A percentile compares a stretch with the other conserved stretches of the same genome.
Conservation (phyloP, 2,329 filamentous ascomycete genomes). For the Fusarium oligoseptatum region DNA sequence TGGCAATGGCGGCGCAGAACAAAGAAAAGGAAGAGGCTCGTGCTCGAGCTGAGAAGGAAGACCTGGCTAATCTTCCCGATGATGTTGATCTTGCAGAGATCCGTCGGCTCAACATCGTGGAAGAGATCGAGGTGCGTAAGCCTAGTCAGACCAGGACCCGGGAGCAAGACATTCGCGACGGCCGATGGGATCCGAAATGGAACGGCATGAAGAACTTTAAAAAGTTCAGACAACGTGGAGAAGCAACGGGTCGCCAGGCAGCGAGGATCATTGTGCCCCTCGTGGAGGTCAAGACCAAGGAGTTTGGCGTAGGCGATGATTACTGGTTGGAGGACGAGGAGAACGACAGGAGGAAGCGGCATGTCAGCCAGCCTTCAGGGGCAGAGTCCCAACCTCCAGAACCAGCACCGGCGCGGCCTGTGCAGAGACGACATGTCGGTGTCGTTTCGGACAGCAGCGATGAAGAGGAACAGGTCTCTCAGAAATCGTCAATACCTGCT, state of each 20-base stretch:
- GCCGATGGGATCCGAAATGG: constrained; percentile 88
- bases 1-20: constrained; percentile 73
- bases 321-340: constrained; percentile 77
- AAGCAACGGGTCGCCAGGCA: constrained; percentile 56
- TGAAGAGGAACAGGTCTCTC: constrained; percentile 37
- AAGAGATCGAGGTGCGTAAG: constrained; percentile 76
- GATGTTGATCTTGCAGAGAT: constrained; percentile 81
- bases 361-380: constrained; percentile 42
- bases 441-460: constrained; percentile 56
- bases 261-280: constrained; percentile 75
- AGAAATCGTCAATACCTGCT: constrained; percentile 14
- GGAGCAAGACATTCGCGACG: constrained; percentile 66
- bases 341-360: constrained; percentile 48
- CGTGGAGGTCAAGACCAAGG: constrained; percentile 78
- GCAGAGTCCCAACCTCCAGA: constrained; percentile 33
- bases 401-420: constrained; percentile 16
- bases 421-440: constrained; percentile 36
- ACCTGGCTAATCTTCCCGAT: constrained; percentile 65
- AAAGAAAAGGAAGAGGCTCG: constrained; percentile 76
- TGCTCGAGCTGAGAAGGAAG: constrained; percentile 66
- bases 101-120: constrained; percentile 79
- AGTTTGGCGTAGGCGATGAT: constrained; percentile 80
- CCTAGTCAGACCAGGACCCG: constrained; percentile 47
- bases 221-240: constrained; percentile 77
- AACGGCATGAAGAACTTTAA: constrained; percentile 98